Evolutionary conservation across 805 yeast species (phyloP), one percentile per base, ranked within the genome.

Genomic region (Wilhelminamyces savonicus): DNA sequence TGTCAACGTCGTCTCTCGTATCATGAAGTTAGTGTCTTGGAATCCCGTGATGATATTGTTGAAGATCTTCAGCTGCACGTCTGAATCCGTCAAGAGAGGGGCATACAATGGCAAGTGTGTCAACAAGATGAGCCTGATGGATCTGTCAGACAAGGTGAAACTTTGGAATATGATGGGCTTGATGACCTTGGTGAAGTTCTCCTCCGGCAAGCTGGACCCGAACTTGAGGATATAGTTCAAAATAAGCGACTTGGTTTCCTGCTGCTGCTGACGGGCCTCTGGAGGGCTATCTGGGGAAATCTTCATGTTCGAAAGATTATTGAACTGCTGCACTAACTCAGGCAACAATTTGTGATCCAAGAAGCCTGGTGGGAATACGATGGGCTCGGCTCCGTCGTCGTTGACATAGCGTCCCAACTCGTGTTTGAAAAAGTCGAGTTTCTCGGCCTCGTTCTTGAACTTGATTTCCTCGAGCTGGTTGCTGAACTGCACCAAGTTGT

Each of bases 1-100:
- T 28, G 78, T 80, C 22, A 90, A 62, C 0, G 97, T 83, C 30
- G 79, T 84, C 40, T 82, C 82, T 39, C 97, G 65, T 23, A 90
- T 75, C n/a, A 79, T 69, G 3, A 78, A 71, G 49, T 85, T 88
- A 1, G 92, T 75, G 51, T 90, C 98, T 20, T 78, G 74, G 45
- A 90, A 82, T 0, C 98, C 97, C 12, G 81, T 76, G n/a, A 79
- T 57, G 43, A 83, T 65, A 27, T 70, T 69, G 7, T 74, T 73
- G 52, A 83, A 85, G 1, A 92, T 68, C 40, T 73, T 76, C 40
- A 71, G 77, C 39, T 80, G 80, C 4, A 88, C 71, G 18, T 81
- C 85, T 25, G 69, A 55, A 23, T 74, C 74, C 3, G 74, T 63
- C 14, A 86, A 51, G 21, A 54, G 53, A 1, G 59, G 61, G 16